Evolutionary conservation across 2,329 filamentous ascomycete genomes (phyloP).

Genomic region (Penicillium concentricum): DNA sequence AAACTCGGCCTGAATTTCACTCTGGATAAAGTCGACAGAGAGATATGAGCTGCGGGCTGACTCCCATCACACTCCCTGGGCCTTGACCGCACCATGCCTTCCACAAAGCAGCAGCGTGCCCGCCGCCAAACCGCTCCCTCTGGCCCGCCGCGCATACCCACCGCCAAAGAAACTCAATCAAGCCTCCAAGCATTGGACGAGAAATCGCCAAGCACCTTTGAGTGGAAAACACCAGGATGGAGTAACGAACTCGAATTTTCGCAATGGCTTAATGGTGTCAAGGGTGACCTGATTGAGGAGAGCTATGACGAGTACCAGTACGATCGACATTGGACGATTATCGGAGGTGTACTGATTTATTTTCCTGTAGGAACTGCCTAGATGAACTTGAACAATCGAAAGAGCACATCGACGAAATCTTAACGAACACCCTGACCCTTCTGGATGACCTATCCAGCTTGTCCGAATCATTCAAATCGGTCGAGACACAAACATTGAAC

Average conservation of each 20-base stretch:
- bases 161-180: slow-evolving; percentile 19
- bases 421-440: slow-evolving; percentile 73
- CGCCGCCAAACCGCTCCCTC: slow-evolving; percentile 40
- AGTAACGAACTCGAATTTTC: slow-evolving; percentile 59
- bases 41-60: slow-evolving; percentile 9
- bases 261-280: slow-evolving; percentile 58
- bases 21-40: neutral
- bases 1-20: neutral
- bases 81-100: slow-evolving; percentile 21
- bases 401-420: slow-evolving; percentile 74
- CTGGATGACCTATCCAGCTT: slow-evolving; percentile 74
- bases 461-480: slow-evolving; percentile 80
- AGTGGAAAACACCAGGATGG: slow-evolving; percentile 16
- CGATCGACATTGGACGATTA: slow-evolving; percentile 8
- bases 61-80: neutral
- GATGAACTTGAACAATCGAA: slow-evolving; percentile 80
- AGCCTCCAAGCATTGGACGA: slow-evolving; percentile 18
- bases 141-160: slow-evolving; percentile 31
- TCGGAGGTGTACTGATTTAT: slow-evolving; percentile 8
- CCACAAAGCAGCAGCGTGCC: slow-evolving; percentile 34
- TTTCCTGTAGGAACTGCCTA: slow-evolving; percentile 63
- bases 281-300: slow-evolving; percentile 70
- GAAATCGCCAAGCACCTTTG: neutral
- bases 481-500: slow-evolving; percentile 86
- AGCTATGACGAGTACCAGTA: slow-evolving; percentile 85